Percentiles rank a stretch among this genome's conserved stretches.
Conservation (phyloP, 1,139 yeast species). For the Suhomyces maxii region DNA sequence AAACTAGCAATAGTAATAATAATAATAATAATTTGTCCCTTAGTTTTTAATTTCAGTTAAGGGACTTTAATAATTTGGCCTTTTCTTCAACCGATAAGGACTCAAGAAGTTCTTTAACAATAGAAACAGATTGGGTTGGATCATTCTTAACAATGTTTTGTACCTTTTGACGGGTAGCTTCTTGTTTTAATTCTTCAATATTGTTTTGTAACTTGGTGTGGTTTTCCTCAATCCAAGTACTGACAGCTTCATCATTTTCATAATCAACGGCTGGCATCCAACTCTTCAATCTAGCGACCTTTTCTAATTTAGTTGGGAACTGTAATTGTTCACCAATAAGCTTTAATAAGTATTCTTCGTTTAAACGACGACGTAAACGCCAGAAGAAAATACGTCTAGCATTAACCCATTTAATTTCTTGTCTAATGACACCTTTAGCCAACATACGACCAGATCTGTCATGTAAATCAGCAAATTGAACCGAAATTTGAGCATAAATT, state of each 20-base stretch:
- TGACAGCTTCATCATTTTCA: constrained; percentile 76
- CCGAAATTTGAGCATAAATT: constrained; percentile 85
- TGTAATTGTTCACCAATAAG: constrained; percentile 68
- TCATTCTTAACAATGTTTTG: constrained; percentile 60
- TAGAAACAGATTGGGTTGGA: constrained; percentile 53
- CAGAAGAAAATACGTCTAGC: constrained; percentile 98
- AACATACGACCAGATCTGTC: constrained; percentile 97
- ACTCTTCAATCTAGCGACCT: constrained; percentile 81
- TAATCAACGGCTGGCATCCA: constrained; percentile 79
- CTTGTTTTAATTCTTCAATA: constrained; percentile 65
- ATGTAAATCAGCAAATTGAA: constrained; percentile 96
- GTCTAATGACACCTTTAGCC: constrained; percentile 87
- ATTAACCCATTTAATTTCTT: constrained; percentile 80
- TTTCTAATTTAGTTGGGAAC: constrained; percentile 69
- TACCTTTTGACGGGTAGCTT: constrained; percentile 60
- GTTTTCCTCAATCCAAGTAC: constrained; percentile 83
- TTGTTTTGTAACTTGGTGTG: constrained; percentile 61
- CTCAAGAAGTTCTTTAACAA: constrained; percentile 61
- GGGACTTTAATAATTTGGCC: constrained; percentile 45
- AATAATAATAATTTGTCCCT: too few relatives aligned
- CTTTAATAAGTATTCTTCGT: constrained; percentile 84
- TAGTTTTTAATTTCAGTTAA: constrained; percentile 19
- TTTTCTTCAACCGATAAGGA: constrained; percentile 62
- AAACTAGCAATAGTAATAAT: too few relatives aligned
- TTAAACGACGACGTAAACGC: constrained; percentile 95